Conservation (phyloP, 345 rosid species). For the Acer negundo region DNA sequence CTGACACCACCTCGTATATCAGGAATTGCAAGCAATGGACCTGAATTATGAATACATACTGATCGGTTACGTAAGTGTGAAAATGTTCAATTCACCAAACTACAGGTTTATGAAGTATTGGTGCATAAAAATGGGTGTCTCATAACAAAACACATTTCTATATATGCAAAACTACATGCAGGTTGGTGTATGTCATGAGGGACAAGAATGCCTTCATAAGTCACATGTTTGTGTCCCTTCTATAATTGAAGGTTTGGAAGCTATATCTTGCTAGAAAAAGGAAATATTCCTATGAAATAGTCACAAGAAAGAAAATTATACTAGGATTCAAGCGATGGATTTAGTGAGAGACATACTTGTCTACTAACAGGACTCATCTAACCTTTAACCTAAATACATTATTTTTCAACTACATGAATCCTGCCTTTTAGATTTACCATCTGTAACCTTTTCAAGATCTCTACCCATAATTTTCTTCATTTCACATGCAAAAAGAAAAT, state of each 20-base stretch:
- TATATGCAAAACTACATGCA: neutral
- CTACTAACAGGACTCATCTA: neutral
- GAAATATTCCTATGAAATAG: neutral
- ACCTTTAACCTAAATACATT: neutral
- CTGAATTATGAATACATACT: conserved; percentile 34
- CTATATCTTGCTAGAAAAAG: neutral
- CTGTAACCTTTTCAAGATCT: neutral
- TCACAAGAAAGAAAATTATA: neutral
- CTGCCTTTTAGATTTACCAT: neutral
- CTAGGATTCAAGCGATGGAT: neutral
- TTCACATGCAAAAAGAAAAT: neutral
- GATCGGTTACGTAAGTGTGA: conserved; percentile 1
- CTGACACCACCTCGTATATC: conserved; percentile 97
- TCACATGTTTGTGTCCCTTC: neutral
- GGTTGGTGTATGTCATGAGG: neutral
- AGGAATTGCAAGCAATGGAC: conserved; percentile 96
- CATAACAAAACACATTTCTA: neutral
- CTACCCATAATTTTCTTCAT: neutral
- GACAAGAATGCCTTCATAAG: neutral
- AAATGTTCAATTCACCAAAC: neutral
- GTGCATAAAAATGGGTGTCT: neutral
- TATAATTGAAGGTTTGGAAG: neutral
- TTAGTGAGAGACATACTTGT: neutral
- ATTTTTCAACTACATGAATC: no score
- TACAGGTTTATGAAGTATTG: neutral